Percentiles rank a stretch among this genome's conserved stretches.
phyloP scores from a whole-genome alignment of 805 yeast species.

The Suhomyces vadensis region DNA sequence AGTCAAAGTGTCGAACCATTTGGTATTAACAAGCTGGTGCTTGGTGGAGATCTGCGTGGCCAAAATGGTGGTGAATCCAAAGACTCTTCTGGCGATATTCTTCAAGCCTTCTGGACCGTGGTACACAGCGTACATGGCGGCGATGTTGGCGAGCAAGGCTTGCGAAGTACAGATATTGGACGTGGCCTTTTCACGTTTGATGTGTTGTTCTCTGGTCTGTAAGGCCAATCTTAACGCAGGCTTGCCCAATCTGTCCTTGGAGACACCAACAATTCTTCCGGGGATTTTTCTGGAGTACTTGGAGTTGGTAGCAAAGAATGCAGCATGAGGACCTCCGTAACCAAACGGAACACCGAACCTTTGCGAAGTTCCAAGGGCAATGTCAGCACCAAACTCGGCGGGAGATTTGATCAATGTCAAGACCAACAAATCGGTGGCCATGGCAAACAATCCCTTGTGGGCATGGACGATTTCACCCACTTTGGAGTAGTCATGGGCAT shows the following conservation, averaged over 20 bases:
- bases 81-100: constrained; percentile 73
- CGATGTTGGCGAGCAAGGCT: constrained; percentile 91
- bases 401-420: constrained; percentile 86
- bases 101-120: constrained; percentile 90
- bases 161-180: constrained; percentile 98
- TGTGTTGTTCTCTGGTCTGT: constrained; percentile 98
- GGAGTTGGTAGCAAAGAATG: constrained; percentile 86
- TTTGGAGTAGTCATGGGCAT: constrained; percentile 47
- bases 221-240: constrained; percentile 89
- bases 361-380: constrained; percentile 90
- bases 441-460: constrained; percentile 73
- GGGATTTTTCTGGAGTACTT: constrained; percentile 89
- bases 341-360: constrained; percentile 98
- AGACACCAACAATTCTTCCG: constrained; percentile 91
- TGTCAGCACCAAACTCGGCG: constrained; percentile 82
- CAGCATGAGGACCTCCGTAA: constrained; percentile 99
- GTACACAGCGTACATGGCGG: constrained; percentile 94
- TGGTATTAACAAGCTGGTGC: constrained; percentile 55
- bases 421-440: constrained; percentile 91
- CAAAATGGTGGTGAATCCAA: constrained; percentile 70
- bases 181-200: constrained; percentile 95
- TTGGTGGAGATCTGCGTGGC: constrained; percentile 53
- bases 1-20: constrained; percentile 88
- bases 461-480: constrained; percentile 68
- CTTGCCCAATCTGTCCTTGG: constrained; percentile 88